Percentiles rank a stretch among this genome's conserved stretches.
These are phyloP conservation scores for Nannochloropsis gaditana DNA, from an alignment of 108 stramenopile genomes.

Conservation along the genomic window DNA sequence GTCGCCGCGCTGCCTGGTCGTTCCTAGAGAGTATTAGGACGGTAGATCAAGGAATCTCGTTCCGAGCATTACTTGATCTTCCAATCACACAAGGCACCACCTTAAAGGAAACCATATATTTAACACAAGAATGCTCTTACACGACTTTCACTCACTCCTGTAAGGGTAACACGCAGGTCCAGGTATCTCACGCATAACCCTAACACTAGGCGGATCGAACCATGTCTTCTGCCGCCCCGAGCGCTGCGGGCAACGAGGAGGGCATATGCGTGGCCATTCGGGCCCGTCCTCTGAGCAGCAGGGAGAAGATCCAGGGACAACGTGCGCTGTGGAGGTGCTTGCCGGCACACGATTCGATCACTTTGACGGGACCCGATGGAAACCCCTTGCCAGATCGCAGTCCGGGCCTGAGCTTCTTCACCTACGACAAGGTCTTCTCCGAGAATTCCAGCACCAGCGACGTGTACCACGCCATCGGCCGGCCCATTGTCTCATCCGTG, in stretches of 20 bases:
- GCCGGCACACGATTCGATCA: constrained; percentile 43
- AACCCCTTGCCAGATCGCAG: constrained; percentile 40
- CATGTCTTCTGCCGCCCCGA: constrained; percentile 15
- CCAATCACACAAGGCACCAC: too few relatives aligned
- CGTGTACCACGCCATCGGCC: constrained; percentile 34
- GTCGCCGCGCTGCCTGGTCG: too few relatives aligned
- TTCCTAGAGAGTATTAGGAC: too few relatives aligned
- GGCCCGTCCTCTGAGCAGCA: constrained; percentile 45
- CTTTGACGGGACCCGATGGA: constrained; percentile 42
- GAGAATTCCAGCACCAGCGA: constrained; percentile 42
- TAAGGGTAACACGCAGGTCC: too few relatives aligned
- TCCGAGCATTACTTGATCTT: too few relatives aligned
- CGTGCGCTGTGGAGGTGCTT: constrained; percentile 40
- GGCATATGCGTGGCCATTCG: constrained; percentile 49
- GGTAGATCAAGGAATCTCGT: too few relatives aligned
- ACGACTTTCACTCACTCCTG: too few relatives aligned
- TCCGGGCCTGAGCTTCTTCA: constrained; percentile 49
- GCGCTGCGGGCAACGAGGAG: constrained; percentile 27
- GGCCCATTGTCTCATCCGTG: constrained; percentile 37
- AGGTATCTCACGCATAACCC: too few relatives aligned
- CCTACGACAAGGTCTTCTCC: constrained; percentile 50
- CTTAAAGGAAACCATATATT: too few relatives aligned
- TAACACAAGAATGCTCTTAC: too few relatives aligned
- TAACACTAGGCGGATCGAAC: not conserved
- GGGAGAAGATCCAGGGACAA: constrained; percentile 37